phyloP scores from a whole-genome alignment of 306 rosid species.

The Dicorynia guianensis region DNA sequence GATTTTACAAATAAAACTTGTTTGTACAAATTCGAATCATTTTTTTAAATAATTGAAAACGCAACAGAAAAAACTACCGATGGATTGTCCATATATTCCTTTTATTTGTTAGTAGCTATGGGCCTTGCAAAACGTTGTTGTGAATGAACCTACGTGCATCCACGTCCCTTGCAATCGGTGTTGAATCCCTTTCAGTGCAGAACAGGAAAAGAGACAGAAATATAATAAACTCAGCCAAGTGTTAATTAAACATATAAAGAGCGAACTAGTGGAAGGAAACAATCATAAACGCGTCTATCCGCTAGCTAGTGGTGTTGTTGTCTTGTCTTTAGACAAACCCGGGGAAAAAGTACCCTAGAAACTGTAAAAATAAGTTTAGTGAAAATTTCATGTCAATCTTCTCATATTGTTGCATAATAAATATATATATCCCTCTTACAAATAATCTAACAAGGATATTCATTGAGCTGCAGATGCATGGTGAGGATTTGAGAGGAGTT shows the following conservation, averaged over 20 bases:
- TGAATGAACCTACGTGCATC: too few species aligned
- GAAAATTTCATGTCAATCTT: conserved; percentile 4
- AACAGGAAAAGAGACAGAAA: neutral
- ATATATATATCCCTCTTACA: conserved; percentile 7
- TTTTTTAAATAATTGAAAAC: too few species aligned
- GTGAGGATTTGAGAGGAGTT: neutral
- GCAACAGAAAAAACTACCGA: too few species aligned
- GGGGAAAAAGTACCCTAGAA: conserved; percentile 15
- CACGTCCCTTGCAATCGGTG: neutral
- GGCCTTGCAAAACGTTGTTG: too few species aligned
- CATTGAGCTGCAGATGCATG: conserved; percentile 33
- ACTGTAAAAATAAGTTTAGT: neutral
- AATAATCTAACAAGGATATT: conserved; percentile 32
- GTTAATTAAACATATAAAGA: neutral
- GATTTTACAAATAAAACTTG: too few species aligned
- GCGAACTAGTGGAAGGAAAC: neutral
- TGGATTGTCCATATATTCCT: too few species aligned
- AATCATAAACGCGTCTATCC: conserved; percentile 6
- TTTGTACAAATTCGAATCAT: too few species aligned
- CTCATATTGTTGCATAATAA: neutral
- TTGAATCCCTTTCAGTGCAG: neutral
- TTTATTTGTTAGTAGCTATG: too few species aligned
- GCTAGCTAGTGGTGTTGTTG: neutral
- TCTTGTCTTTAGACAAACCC: conserved; percentile 18
- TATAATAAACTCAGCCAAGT: neutral